A percentile compares a stretch with the other conserved stretches of the same genome.
phyloP scores from a whole-genome alignment of 116 monocot genomes.

The Zostera marina region DNA sequence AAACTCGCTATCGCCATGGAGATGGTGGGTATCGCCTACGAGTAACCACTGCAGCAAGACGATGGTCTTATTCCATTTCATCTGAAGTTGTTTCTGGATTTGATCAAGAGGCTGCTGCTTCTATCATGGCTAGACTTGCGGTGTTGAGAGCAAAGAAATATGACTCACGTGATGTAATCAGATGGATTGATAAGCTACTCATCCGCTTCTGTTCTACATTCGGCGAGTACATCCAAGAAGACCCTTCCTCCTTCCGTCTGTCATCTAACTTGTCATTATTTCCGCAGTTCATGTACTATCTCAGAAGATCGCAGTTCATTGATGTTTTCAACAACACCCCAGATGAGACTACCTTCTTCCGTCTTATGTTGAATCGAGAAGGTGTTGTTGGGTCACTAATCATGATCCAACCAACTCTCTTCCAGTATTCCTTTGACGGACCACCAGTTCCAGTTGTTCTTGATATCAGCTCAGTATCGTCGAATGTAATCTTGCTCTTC shows the following conservation, averaged over 20 bases:
- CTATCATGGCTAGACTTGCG: constrained; percentile 76
- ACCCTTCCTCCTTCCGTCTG: constrained; percentile 79
- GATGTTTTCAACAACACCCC: constrained; percentile 83
- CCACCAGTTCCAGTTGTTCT: constrained; percentile 84
- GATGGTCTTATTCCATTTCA: constrained; percentile 39
- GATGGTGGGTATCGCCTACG: constrained; percentile 43
- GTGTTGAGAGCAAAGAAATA: constrained; percentile 51
- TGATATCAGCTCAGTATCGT: constrained; percentile 64
- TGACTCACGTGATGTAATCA: constrained; percentile 58
- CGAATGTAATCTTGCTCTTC: constrained; percentile 76
- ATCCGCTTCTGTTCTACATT: constrained; percentile 81
- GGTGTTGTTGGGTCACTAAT: constrained; percentile 69
- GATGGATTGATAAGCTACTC: constrained; percentile 97
- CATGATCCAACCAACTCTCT: constrained; percentile 96
- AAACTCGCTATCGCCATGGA: constrained; percentile 61
- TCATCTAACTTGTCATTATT: constrained; percentile 70
- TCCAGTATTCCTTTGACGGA: constrained; percentile 89
- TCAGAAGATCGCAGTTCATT: constrained; percentile 91
- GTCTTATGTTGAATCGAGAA: constrained; percentile 72
- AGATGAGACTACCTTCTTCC: constrained; percentile 84
- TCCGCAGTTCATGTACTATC: constrained; percentile 90
- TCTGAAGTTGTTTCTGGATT: constrained; percentile 69
- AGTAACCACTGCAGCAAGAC: constrained; percentile 81
- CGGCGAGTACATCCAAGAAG: constrained; percentile 76
- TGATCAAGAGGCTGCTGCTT: constrained; percentile 93